These are phyloP conservation scores for Nakaseomyces bracarensis DNA, from an alignment of 1,139 yeast species.

Conservation along the genomic window DNA sequence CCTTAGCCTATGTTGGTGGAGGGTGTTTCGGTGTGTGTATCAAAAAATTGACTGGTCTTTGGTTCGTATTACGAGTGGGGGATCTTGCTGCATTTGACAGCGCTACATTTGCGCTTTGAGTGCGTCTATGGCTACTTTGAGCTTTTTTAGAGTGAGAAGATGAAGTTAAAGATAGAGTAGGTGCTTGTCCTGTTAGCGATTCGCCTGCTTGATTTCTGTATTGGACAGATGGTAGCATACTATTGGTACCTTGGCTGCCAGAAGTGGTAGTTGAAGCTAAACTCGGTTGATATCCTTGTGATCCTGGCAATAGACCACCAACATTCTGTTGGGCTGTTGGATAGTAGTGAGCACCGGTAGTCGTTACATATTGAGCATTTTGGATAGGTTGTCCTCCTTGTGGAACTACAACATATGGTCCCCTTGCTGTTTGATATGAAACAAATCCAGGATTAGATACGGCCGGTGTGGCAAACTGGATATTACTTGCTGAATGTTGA, in stretches of 20 bases:
- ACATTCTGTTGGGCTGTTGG: background rate
- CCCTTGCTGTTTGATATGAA: background rate
- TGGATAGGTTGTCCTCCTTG: conserved; percentile 1
- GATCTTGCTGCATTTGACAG: conserved; percentile 14
- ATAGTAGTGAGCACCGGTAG: background rate
- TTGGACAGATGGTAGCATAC: conserved; percentile 1
- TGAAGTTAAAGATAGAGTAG: conserved; percentile 7
- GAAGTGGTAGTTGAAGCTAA: background rate
- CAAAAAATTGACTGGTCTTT: conserved; percentile 24
- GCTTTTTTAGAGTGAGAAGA: conserved; percentile 6
- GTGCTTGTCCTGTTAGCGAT: background rate
- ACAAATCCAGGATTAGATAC: background rate
- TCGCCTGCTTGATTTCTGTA: conserved; percentile 2
- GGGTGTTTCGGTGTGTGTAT: conserved; percentile 30
- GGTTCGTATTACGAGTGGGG: conserved; percentile 16
- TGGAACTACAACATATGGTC: background rate
- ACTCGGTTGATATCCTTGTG: background rate
- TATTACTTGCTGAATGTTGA: background rate
- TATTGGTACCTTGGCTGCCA: background rate
- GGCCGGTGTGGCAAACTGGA: background rate
- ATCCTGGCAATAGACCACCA: background rate
- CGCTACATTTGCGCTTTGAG: conserved; percentile 24
- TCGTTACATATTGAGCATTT: background rate
- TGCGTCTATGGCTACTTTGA: conserved; percentile 21
- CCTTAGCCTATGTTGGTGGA: conserved; percentile 21